A percentile compares a stretch with the other conserved stretches of the same genome.
Conservation (phyloP, 306 rosid genomes). For the Prunus campanulata region DNA sequence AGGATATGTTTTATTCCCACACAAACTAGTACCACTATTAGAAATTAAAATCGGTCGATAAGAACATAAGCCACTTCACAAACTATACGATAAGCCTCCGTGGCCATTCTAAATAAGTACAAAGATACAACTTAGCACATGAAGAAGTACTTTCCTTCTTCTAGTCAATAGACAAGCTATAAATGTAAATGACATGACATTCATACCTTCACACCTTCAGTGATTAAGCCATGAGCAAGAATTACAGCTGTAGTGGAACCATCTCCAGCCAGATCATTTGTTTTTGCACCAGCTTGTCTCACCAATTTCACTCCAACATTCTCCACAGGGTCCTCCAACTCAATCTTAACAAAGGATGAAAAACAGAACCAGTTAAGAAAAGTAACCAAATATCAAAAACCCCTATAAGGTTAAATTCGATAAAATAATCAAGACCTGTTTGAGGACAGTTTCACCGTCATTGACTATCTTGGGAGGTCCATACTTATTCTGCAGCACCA, state of each 20-base stretch:
- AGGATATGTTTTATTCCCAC: not conserved
- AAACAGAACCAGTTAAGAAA: not conserved
- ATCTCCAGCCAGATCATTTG: slow-evolving; percentile 91
- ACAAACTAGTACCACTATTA: not conserved
- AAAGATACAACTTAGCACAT: not conserved
- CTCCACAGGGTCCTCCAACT: slow-evolving; percentile 89
- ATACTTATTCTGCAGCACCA: slow-evolving; percentile 77
- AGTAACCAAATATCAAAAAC: not conserved
- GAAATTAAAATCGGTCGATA: not conserved
- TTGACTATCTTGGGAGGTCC: slow-evolving; percentile 95
- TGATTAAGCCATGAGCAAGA: slow-evolving; percentile 92
- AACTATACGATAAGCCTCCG: not conserved
- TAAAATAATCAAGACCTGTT: slow-evolving; percentile 46
- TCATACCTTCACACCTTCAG: slow-evolving; percentile 82
- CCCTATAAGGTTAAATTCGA: not conserved
- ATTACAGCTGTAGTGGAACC: slow-evolving; percentile 88
- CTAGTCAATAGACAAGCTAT: not conserved
- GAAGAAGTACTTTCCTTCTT: not conserved
- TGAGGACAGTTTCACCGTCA: slow-evolving; percentile 92
- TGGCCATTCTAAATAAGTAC: not conserved
- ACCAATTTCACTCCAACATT: slow-evolving; percentile 93
- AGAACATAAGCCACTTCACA: not conserved
- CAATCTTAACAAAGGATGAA: slow-evolving; percentile 46
- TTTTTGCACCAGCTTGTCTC: slow-evolving; percentile 97
- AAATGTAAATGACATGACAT: not conserved